Conservation (phyloP, 768 basidiomycete genomes). For the Xerocomellus amylosporus region DNA sequence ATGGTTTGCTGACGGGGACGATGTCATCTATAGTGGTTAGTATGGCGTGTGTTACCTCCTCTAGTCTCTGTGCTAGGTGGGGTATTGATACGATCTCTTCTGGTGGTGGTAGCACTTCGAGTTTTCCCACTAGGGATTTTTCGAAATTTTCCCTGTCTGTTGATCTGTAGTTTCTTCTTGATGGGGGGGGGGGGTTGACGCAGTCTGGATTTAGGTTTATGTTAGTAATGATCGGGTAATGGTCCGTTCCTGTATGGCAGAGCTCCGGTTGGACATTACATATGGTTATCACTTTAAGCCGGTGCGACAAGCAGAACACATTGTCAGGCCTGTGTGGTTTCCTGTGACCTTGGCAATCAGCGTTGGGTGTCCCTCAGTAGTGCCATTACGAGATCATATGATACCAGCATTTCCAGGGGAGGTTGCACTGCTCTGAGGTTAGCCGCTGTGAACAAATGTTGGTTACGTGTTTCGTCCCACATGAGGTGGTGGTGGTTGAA, state of each 20-base stretch:
- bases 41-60: too few species aligned
- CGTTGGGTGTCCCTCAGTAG: background rate
- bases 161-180: background rate
- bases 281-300: background rate
- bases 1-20: background rate
- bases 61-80: too few species aligned
- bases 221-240: background rate
- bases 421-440: background rate
- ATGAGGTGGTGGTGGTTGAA: background rate
- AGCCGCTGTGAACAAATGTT: background rate
- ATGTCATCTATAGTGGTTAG: too few species aligned
- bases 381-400: background rate
- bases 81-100: too few species aligned
- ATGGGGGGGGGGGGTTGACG: background rate
- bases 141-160: background rate
- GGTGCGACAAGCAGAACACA: background rate
- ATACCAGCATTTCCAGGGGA: background rate
- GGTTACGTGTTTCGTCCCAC: background rate
- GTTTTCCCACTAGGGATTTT: too few species aligned
- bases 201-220: background rate
- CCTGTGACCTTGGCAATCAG: background rate
- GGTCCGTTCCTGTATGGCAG: background rate
- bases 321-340: background rate
- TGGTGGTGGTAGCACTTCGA: too few species aligned
- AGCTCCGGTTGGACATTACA: background rate